Conservation (phyloP, 2,329 filamentous ascomycete genomes). For the Fusarium sp. region DNA sequence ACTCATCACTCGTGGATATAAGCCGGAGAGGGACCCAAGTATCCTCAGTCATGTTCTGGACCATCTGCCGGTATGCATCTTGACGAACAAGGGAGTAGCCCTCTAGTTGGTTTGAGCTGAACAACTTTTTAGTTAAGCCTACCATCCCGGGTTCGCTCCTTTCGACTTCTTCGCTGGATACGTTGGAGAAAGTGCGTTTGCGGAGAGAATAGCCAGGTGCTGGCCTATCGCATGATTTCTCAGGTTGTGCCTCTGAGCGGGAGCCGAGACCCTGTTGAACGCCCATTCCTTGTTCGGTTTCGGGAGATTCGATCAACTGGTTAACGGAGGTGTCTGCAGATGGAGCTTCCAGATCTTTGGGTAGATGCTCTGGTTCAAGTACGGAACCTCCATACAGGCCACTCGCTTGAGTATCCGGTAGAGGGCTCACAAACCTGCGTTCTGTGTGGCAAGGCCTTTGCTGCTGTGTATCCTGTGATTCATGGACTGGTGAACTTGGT, state of each 20-base stretch:
- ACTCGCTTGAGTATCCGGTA: constrained; percentile 24
- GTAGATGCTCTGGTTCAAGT: not conserved
- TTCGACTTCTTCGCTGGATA: constrained; percentile 1
- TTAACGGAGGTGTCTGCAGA: not conserved
- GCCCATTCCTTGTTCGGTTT: not conserved
- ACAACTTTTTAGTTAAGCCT: constrained; percentile 23
- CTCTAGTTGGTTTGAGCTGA: constrained; percentile 28
- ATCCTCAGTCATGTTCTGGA: constrained; percentile 46
- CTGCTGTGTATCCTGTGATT: not conserved
- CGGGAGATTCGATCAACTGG: not conserved
- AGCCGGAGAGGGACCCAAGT: constrained; percentile 52
- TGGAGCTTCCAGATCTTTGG: not conserved
- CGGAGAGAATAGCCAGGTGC: not conserved
- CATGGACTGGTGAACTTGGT: constrained; percentile 16
- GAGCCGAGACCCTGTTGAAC: not conserved
- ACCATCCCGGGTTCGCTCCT: constrained; percentile 1
- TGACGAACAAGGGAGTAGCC: constrained; percentile 45
- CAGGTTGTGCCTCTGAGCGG: not conserved
- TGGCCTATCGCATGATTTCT: not conserved
- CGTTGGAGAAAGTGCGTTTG: constrained; percentile 44
- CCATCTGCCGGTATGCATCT: constrained; percentile 54
- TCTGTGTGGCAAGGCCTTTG: not conserved
- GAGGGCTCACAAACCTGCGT: not conserved
- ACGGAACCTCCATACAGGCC: not conserved
- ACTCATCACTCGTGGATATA: constrained; percentile 53